phyloP scores from a whole-genome alignment of 805 yeast species.

The Candida pseudoglaebosa region DNA sequence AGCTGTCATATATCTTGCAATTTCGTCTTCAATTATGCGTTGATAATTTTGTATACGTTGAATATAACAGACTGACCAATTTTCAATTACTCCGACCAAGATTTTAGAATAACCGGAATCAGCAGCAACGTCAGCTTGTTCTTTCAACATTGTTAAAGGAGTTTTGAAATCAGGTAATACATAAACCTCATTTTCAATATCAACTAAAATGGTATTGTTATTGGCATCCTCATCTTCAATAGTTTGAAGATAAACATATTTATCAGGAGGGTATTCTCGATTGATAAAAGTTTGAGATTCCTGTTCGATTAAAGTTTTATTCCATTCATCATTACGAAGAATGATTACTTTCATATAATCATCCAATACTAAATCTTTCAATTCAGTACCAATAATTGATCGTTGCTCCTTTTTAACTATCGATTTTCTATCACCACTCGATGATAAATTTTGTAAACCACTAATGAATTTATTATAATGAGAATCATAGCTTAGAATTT shows the following conservation, averaged over 20 bases:
- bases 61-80: slow-evolving; percentile 59
- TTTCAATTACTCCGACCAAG: slow-evolving; percentile 70
- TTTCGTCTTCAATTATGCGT: slow-evolving; percentile 44
- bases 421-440: slow-evolving; percentile 14
- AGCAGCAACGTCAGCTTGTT: slow-evolving; percentile 84
- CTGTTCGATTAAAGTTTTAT: slow-evolving; percentile 58
- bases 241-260: slow-evolving; percentile 51
- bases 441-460: slow-evolving; percentile 20
- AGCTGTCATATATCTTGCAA: slow-evolving; percentile 37
- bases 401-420: slow-evolving; percentile 35
- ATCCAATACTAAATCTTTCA: slow-evolving; percentile 66
- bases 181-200: slow-evolving; percentile 42
- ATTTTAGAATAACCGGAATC: slow-evolving; percentile 80
- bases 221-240: slow-evolving; percentile 36
- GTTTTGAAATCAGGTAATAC: slow-evolving; percentile 77
- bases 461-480: slow-evolving; percentile 45
- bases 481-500: slow-evolving; percentile 73
- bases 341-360: slow-evolving; percentile 75
- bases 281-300: slow-evolving; percentile 62
- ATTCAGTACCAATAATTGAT: slow-evolving; percentile 65
- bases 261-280: slow-evolving; percentile 71
- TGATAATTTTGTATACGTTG: slow-evolving; percentile 64
- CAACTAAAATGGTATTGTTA: slow-evolving; percentile 29
- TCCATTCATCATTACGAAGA: slow-evolving; percentile 82
- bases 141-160: slow-evolving; percentile 79